Evolutionary conservation across 2,329 filamentous ascomycete genomes (phyloP), one percentile per base, ranked within the genome.

Genomic region (Clonostachys sp.): DNA sequence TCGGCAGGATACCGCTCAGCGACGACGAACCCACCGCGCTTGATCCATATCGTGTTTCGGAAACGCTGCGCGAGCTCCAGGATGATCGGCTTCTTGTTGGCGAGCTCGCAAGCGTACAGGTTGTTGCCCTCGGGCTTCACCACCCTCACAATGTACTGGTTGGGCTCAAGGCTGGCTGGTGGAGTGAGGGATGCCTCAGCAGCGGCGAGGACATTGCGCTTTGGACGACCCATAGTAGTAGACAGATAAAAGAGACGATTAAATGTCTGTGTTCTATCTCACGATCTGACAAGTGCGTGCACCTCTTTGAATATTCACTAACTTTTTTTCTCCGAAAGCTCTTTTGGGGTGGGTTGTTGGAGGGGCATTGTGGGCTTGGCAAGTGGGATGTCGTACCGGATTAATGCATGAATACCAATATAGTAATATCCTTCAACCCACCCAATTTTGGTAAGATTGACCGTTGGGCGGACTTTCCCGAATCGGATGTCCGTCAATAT

Each of bases 1-100:
- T 84, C 73, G 3, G 79, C 74, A 33, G 77, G 75, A 20, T 81
- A 86, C 14, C 73, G 58, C 55, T 97, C 88, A 13, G 96, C 78
- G 12, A 97, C 70, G 33, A 96, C 91, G 65, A 86, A 97, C 1
- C 90, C 89, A 33, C 91, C 88, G 16, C 90, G 84, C 67, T 88
- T 91, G 64, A 97, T 87, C 89, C 90, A 97, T 53, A 97, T 89
- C 3, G 89, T 94, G 54, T 89, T 94, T 51, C 92, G 87, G 63
- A 97, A 96, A 39, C 84, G 83, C 24, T 89, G 74, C 10, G 89
- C 86, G 17, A 99, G 81, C 72, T 96, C 91, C 18, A 91, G 85
- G 16, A 95, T 72, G 38, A 92, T 67, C 7, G 77, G 70, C 58
- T 83, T 79, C 49, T 80, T 78, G 56, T 77, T 75, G 20, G 91